These are phyloP conservation scores for Knoxdaviesia capensis DNA, from an alignment of 2,329 filamentous ascomycete genomes.

Conservation along the genomic window DNA sequence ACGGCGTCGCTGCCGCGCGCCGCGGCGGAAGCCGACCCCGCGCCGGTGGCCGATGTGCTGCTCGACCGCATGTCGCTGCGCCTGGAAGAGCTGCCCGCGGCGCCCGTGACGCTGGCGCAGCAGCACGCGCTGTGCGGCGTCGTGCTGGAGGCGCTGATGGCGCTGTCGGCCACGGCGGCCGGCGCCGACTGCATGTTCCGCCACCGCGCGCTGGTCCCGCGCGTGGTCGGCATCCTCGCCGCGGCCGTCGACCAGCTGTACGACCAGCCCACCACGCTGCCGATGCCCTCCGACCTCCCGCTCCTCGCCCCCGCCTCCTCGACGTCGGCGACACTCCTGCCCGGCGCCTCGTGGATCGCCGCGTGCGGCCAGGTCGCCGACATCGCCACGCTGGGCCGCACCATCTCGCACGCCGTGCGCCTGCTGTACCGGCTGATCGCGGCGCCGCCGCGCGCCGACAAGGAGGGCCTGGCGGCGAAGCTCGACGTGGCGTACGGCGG, in stretches of 20 bases:
- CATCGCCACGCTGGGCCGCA: conserved; percentile 17
- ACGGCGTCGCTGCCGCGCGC: conserved; percentile 39
- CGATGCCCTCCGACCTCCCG: conserved; percentile 6
- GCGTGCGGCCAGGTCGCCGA: neutral
- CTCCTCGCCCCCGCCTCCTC: neutral
- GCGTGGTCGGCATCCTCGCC: conserved; percentile 45
- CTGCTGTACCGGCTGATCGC: conserved; percentile 33
- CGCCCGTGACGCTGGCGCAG: conserved; percentile 10
- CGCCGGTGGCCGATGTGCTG: conserved; percentile 22
- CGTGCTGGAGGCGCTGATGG: conserved; percentile 31
- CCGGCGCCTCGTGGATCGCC: conserved; percentile 5
- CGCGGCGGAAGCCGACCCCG: conserved; percentile 12
- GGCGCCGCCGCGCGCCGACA: conserved; percentile 20
- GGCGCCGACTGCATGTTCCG: conserved; percentile 44
- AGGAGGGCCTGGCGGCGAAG: conserved; percentile 47
- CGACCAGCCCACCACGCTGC: conserved; percentile 25
- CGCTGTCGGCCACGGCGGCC: conserved; percentile 41
- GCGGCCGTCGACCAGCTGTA: conserved; percentile 57
- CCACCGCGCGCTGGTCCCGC: conserved; percentile 50
- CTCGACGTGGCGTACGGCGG: conserved; percentile 49
- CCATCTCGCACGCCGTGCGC: conserved; percentile 26
- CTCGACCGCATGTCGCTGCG: conserved; percentile 46
- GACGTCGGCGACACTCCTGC: conserved; percentile 1
- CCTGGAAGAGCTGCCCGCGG: conserved; percentile 26
- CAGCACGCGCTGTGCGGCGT: conserved; percentile 23